phyloP scores from a whole-genome alignment of 192 early-diverging fungal genomes.

The Dissophora globulifera region DNA sequence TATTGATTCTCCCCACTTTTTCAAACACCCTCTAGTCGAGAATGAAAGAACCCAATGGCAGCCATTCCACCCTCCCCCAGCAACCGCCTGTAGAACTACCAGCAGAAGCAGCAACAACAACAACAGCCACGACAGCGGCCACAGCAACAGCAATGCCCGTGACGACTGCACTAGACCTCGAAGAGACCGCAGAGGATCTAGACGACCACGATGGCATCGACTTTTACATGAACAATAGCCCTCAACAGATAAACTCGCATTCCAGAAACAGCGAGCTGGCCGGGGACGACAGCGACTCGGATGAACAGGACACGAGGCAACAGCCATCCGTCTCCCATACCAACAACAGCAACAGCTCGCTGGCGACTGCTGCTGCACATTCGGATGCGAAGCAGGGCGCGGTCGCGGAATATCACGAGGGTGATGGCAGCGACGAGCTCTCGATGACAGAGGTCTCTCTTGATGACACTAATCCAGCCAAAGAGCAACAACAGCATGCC shows the following conservation, averaged over 20 bases:
- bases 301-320: constrained; percentile 6
- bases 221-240: constrained; percentile 41
- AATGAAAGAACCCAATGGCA: background rate
- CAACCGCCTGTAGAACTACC: background rate
- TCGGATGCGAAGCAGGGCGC: constrained; percentile 4
- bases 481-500: background rate
- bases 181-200: background rate
- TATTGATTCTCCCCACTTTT: constrained; percentile 2
- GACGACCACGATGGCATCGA: background rate
- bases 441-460: constrained; percentile 16
- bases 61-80: background rate
- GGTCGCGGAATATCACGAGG: constrained; percentile 3
- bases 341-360: constrained; percentile 18
- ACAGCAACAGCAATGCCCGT: background rate
- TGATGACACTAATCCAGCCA: background rate
- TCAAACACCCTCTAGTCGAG: background rate
- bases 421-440: background rate
- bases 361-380: constrained; percentile 31
- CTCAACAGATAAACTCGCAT: background rate
- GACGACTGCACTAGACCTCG: background rate
- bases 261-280: constrained; percentile 27
- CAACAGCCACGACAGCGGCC: background rate
- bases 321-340: too few relatives aligned
- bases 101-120: background rate
- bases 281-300: constrained; percentile 19